Evolutionary conservation across 1,284 basidiomycete genomes (phyloP), one percentile per base, ranked within the genome.

Genomic region (Ustilago nuda): DNA sequence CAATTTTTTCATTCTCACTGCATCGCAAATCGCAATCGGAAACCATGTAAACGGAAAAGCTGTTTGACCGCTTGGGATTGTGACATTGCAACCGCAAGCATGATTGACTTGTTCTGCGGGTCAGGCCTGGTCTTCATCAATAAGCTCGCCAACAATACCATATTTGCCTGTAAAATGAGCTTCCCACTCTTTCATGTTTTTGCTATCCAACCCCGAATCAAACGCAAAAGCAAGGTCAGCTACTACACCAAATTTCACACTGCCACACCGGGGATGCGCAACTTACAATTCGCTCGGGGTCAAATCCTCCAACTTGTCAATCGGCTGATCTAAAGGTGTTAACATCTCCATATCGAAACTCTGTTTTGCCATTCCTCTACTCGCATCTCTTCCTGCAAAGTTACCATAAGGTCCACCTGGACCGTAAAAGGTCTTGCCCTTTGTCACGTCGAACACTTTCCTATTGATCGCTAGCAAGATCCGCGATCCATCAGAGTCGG

Each of bases 321-420:
- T 87, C 3, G 93, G 93, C 86, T 94, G 89, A 86, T 95, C 93
- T 13, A 94, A 86, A 0, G 92, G 90, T 0, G 93, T 95, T 71
- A 97, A 88, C 92, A 96, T 95, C 48, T 95, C 95, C 33, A 89
- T 55, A 79, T 95, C 95, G 79, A 98, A 98, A 4, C 93, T 95
- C 87, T 98, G 95, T 87, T 95, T 97, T 8, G 95, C 95, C 94
- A 97, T 96, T 12, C 95, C 94, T 52, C 94, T 88, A 9, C 93
- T 95, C 0, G 95, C 95, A 87, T 98, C 95, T 58, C 94, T 88
- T 3, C 95, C 95, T 2, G 95, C 94, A 88, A 98, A 97, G 87
- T 97, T 97, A 36, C 94, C 95, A 83, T 98, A 98, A 89, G 95
- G 94, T 0, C 95, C 95, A 80, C 92, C 91, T 19, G 95, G 95